Evolutionary conservation across 116 monocot genomes (phyloP), one percentile per base, ranked within the genome.

Genomic region (Dioscorea cayenensis): DNA sequence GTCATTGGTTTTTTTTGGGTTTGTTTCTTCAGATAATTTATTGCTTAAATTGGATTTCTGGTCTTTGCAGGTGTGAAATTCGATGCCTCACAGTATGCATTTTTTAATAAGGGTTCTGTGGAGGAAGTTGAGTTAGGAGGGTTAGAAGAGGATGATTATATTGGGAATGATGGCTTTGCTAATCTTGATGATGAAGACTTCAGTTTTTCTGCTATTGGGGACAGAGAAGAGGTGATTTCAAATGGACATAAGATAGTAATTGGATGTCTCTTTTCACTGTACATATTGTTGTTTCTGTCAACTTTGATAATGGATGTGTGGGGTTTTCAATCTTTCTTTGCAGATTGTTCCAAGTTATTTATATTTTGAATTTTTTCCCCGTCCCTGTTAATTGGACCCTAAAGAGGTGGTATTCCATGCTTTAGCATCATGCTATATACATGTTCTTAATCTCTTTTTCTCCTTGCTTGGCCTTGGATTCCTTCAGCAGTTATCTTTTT

Each of bases 71-170:
- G 77, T 77, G 28, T 81, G 49, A 36, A 29, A 23, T 91, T 95
- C 77, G 91, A 95, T 81, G 91, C 95, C 49, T 83, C 89, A 71
- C 91, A 91, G 52, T 95, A 95, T 81, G 83, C 76, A 36, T 95
- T 95, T 71, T 95, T 95, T 66, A 87, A 84, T n/a, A 90, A 87
- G 71, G 86, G 77, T 37, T 29, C 52, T 37, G 55, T 87, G 74
- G 85, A 87, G 61, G 95, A 85, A 78, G 75, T 87, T 70, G 95
- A 91, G 51, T 77, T 95, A 73, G 91, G 91, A 19, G 84, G 89
- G 5, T 60, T 95, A 64, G 91, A 89, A 61, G 95, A 86, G 51
- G 84, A 77, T 13, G 76, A 80, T 29, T 80, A 77, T 49, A 67
- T 25, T 73, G 69, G 25, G 71, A 69, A 43, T 68, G 73, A 64